Evolutionary conservation across 257 asterid genomes (phyloP).

Genomic region (Penstemon newberryi): DNA sequence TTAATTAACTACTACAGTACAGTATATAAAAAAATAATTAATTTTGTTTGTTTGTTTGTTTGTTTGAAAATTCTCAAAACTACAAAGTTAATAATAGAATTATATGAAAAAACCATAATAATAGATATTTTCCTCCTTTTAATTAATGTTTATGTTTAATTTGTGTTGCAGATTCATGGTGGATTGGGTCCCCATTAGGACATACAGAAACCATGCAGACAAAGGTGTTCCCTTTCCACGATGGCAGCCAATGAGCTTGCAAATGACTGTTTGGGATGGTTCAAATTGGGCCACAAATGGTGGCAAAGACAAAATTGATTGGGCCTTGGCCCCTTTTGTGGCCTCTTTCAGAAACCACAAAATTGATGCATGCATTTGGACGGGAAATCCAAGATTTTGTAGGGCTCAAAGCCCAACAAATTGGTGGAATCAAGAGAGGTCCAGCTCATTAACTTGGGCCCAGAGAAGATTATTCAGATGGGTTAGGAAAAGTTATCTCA

Average conservation of each 20-base stretch:
- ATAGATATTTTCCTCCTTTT: no score
- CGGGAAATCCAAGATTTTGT: conserved; percentile 49
- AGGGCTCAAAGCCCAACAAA: conserved; percentile 39
- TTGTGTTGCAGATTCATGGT: conserved; percentile 66
- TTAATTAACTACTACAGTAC: no score
- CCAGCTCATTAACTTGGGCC: conserved; percentile 46
- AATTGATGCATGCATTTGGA: conserved; percentile 79
- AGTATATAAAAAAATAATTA: no score
- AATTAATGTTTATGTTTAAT: no score
- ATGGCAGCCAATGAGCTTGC: conserved; percentile 61
- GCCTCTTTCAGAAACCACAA: conserved; percentile 49
- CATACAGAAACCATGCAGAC: conserved; percentile 76
- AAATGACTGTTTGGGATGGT: conserved; percentile 67
- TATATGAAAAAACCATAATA: no score
- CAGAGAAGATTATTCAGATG: conserved; percentile 69
- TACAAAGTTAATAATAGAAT: no score
- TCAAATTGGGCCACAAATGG: conserved; percentile 81
- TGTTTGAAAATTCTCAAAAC: no score
- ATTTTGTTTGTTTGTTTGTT: no score
- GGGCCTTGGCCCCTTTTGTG: conserved; percentile 70
- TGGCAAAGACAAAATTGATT: conserved; percentile 57
- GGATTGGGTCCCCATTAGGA: conserved; percentile 85
- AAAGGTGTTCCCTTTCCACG: conserved; percentile 67
- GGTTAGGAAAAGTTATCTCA: conserved; percentile 58
- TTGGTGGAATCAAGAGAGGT: conserved; percentile 72